Evolutionary conservation across 2,329 filamentous ascomycete genomes (phyloP).

Genomic region (Ceratocystis lukuohia): DNA sequence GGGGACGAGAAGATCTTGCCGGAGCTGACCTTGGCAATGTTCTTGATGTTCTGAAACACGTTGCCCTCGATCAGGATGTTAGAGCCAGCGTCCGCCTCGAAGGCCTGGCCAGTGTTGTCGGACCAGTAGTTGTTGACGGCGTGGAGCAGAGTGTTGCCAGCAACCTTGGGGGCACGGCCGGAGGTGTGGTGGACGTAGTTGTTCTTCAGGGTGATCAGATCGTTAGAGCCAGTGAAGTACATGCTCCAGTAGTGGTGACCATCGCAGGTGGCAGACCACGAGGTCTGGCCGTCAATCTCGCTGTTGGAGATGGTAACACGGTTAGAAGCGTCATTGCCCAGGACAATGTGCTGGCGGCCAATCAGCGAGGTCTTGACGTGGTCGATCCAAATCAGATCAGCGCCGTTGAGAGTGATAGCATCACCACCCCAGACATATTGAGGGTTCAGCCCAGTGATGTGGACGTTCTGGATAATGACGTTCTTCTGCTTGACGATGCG

Average conservation of each 20-base stretch:
- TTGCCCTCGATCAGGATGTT: conserved; percentile 44
- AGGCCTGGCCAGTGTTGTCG: conserved; percentile 42
- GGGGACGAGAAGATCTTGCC: conserved; percentile 28
- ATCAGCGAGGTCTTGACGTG: conserved; percentile 44
- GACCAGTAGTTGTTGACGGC: conserved; percentile 51
- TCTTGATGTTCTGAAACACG: conserved; percentile 41
- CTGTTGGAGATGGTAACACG: conserved; percentile 48
- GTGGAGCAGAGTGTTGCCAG: conserved; percentile 42
- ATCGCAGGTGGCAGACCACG: conserved; percentile 45
- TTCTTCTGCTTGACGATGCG: conserved; percentile 33
- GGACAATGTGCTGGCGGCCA: conserved; percentile 47
- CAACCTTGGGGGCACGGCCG: conserved; percentile 44
- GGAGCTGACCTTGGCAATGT: conserved; percentile 28
- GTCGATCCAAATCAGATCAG: conserved; percentile 38
- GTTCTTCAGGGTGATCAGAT: conserved; percentile 44
- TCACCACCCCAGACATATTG: conserved; percentile 48
- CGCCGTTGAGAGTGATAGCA: conserved; percentile 39
- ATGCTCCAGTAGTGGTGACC: conserved; percentile 47
- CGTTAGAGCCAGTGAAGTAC: conserved; percentile 42
- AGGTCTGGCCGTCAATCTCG: conserved; percentile 42
- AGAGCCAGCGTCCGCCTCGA: conserved; percentile 35
- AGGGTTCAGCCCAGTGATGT: conserved; percentile 42
- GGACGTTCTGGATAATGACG: conserved; percentile 47
- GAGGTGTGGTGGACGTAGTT: conserved; percentile 49
- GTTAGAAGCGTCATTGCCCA: conserved; percentile 39